phyloP scores from a whole-genome alignment of 768 basidiomycete species.

The Lentinula raphanica region DNA sequence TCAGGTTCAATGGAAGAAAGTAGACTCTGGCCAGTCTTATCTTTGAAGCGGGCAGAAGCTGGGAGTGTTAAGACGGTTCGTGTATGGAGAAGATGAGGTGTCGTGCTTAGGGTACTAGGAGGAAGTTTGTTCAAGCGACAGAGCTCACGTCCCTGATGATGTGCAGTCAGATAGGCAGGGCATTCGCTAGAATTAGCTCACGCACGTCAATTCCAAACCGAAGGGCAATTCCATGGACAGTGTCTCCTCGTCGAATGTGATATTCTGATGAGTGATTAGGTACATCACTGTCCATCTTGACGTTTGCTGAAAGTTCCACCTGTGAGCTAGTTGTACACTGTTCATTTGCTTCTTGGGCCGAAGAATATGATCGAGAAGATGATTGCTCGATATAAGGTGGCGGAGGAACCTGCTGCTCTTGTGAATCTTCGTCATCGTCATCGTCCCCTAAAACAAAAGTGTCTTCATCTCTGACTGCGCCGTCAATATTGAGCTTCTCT shows the following conservation, averaged over 20 bases:
- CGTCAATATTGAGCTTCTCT: constrained; percentile 36
- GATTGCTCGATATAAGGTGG: constrained; percentile 1
- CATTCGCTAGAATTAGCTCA: constrained; percentile 9
- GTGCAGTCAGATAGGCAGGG: neutral
- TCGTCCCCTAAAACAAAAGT: constrained; percentile 65
- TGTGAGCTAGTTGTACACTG: neutral
- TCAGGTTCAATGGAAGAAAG: constrained; percentile 15
- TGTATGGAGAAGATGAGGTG: constrained; percentile 71
- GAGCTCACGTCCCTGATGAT: constrained; percentile 46
- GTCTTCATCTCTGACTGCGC: constrained; percentile 55
- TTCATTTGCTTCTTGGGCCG: neutral
- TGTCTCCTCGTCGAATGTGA: constrained; percentile 52
- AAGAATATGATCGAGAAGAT: neutral
- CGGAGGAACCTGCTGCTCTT: constrained; percentile 6
- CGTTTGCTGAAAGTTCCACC: constrained; percentile 5
- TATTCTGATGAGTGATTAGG: constrained; percentile 33
- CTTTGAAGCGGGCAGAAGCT: constrained; percentile 20
- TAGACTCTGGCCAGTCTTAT: neutral
- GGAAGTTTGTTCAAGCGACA: constrained; percentile 67
- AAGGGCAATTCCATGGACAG: constrained; percentile 59
- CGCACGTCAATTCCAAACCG: constrained; percentile 58
- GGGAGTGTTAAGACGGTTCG: constrained; percentile 54
- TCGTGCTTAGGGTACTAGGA: constrained; percentile 57
- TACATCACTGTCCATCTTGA: neutral
- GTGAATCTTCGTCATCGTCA: constrained; percentile 42